phyloP scores from a whole-genome alignment of 768 basidiomycete species.

The Suillus placidus region DNA sequence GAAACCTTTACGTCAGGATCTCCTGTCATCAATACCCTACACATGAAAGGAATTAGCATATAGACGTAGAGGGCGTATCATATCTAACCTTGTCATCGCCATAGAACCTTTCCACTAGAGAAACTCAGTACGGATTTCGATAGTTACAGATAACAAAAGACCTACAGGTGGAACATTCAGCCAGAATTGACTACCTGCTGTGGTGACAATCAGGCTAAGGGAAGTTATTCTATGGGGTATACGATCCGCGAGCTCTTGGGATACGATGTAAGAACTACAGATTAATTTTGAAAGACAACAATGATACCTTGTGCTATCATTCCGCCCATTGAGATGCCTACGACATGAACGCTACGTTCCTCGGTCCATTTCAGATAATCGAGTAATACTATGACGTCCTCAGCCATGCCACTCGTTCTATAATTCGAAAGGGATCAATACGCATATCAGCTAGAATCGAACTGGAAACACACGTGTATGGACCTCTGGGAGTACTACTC shows the following conservation, averaged over 20 bases:
- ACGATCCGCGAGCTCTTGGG: slow-evolving; percentile 63
- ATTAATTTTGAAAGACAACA: not conserved
- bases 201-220: slow-evolving; percentile 69
- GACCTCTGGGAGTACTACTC: slow-evolving; percentile 69
- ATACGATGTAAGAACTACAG: not conserved
- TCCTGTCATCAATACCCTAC: slow-evolving; percentile 39
- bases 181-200: slow-evolving; percentile 60
- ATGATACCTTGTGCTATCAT: slow-evolving; percentile 78
- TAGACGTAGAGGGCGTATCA: not conserved
- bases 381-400: slow-evolving; percentile 67
- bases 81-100: slow-evolving; percentile 37
- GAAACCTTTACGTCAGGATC: slow-evolving; percentile 53
- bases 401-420: slow-evolving; percentile 79
- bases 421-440: slow-evolving; percentile 10
- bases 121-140: not conserved
- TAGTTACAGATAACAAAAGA: not conserved
- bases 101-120: slow-evolving; percentile 44
- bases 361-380: slow-evolving; percentile 74
- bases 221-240: slow-evolving; percentile 71
- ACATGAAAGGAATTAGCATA: slow-evolving; percentile 13
- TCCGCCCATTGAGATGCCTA: slow-evolving; percentile 78
- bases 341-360: slow-evolving; percentile 62
- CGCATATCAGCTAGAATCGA: too few species aligned
- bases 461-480: slow-evolving; percentile 59
- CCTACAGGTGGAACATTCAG: slow-evolving; percentile 67